phyloP scores from a whole-genome alignment of 1,284 basidiomycete genomes.

The Earliella scabrosa region DNA sequence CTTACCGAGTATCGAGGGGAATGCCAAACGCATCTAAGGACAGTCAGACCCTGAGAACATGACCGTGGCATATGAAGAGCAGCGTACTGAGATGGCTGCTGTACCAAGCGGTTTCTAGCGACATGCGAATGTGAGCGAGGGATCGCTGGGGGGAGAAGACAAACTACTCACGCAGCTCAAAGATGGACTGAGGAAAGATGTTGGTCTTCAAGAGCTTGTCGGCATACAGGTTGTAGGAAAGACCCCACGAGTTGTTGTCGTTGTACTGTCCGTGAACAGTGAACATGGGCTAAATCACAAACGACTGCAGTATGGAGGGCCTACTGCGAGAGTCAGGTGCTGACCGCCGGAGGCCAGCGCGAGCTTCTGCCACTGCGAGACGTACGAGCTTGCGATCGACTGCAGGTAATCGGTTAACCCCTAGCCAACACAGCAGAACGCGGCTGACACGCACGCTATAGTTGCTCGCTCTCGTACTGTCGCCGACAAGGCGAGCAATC shows the following conservation, averaged over 20 bases:
- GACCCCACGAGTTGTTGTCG: conserved; percentile 52
- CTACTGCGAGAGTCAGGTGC: conserved; percentile 57
- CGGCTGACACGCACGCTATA: conserved; percentile 70
- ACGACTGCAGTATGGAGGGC: background rate
- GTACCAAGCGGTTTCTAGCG: conserved; percentile 74
- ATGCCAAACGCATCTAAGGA: conserved; percentile 56
- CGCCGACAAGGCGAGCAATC: conserved; percentile 56
- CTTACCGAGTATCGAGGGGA: conserved; percentile 62
- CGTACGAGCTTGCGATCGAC: conserved; percentile 60
- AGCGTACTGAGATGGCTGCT: conserved; percentile 50
- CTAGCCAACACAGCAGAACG: too few relatives aligned
- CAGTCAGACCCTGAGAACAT: background rate
- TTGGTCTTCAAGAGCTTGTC: conserved; percentile 66
- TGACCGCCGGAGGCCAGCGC: conserved; percentile 51
- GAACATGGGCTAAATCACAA: background rate
- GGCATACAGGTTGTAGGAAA: conserved; percentile 69
- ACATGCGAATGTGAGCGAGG: conserved; percentile 2
- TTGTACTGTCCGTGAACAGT: conserved; percentile 44
- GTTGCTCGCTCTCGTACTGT: conserved; percentile 51
- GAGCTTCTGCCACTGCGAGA: conserved; percentile 55
- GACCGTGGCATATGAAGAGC: background rate
- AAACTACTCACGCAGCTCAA: conserved; percentile 55
- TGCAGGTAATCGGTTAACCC: too few relatives aligned
- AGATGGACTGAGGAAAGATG: conserved; percentile 65
- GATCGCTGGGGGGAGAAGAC: background rate